Percentiles rank a stretch among this genome's conserved stretches.
These are phyloP conservation scores for Phanerochaete sordida DNA, from an alignment of 768 basidiomycete genomes.

Conservation along the genomic window DNA sequence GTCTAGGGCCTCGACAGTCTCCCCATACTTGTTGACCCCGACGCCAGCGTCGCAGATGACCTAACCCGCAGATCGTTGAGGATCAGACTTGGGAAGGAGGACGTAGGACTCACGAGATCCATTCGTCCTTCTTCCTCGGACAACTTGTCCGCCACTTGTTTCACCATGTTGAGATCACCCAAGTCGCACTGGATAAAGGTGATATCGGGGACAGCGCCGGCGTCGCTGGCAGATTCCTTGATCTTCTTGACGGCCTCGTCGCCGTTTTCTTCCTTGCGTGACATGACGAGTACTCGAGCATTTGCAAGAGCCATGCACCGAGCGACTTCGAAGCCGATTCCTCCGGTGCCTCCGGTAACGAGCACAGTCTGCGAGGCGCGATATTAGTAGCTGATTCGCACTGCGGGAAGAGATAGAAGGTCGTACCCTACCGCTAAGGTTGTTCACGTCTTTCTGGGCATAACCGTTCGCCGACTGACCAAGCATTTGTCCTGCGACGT, in stretches of 20 bases:
- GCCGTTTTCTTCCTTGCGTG: slow-evolving; percentile 21
- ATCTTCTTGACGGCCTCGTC: slow-evolving; percentile 23
- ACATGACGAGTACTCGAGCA: slow-evolving; percentile 26
- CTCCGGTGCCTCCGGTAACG: slow-evolving; percentile 28
- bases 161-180: slow-evolving; percentile 22
- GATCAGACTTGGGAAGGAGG: not conserved
- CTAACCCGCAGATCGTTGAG: slow-evolving; percentile 9
- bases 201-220: slow-evolving; percentile 15
- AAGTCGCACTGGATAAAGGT: slow-evolving; percentile 27
- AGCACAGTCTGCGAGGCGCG: slow-evolving; percentile 21
- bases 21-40: slow-evolving; percentile 24
- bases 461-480: slow-evolving; percentile 8
- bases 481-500: not conserved
- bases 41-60: slow-evolving; percentile 27
- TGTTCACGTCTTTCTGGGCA: slow-evolving; percentile 8
- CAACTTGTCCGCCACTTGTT: slow-evolving; percentile 24
- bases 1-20: slow-evolving; percentile 24
- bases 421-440: slow-evolving; percentile 15
- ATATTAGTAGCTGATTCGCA: not conserved
- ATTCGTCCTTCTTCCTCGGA: slow-evolving; percentile 17
- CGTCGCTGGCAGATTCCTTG: slow-evolving; percentile 6
- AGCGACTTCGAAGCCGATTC: slow-evolving; percentile 30
- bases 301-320: slow-evolving; percentile 24
- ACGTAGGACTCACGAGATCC: slow-evolving; percentile 19
- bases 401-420: not conserved